Conservation (phyloP, 208 protist species). For the Crithidia bombi region DNA sequence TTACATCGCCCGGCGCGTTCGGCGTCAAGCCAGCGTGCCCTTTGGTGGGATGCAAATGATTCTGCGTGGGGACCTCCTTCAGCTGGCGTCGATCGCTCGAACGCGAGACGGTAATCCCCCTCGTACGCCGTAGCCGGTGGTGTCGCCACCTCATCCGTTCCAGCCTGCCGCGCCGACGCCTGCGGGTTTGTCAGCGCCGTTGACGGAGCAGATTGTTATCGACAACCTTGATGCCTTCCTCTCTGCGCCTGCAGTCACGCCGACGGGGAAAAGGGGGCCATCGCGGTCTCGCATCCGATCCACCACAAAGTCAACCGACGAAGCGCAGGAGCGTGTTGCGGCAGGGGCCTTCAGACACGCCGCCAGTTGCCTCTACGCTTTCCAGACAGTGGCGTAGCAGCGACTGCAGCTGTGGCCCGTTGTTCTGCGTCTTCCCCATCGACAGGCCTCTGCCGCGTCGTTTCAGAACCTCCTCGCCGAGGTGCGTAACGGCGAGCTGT, state of each 20-base stretch:
- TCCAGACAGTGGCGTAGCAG: constrained; percentile 51
- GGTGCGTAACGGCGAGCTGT: constrained; percentile 54
- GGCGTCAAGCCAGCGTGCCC: constrained; percentile 40
- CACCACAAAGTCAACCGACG: neutral
- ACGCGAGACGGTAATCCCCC: neutral
- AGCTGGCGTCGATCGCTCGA: constrained; percentile 72
- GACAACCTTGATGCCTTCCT: constrained; percentile 1
- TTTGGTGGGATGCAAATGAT: constrained; percentile 94
- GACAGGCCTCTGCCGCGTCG: constrained; percentile 43
- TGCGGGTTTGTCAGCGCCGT: neutral
- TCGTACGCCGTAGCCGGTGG: neutral
- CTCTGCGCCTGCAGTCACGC: neutral
- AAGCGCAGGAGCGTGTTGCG: neutral
- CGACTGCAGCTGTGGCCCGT: constrained; percentile 42
- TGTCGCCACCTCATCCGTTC: neutral
- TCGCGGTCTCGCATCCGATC: neutral
- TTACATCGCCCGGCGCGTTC: constrained; percentile 63
- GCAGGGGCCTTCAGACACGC: neutral
- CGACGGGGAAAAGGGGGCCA: neutral
- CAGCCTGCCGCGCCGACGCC: neutral
- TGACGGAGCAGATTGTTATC: neutral
- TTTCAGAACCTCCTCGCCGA: constrained; percentile 70
- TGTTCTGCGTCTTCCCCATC: constrained; percentile 43
- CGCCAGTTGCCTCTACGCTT: constrained; percentile 45
- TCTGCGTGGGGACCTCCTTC: constrained; percentile 90